phyloP scores from a whole-genome alignment of 345 rosid species.

The Arabis hirsuta region DNA sequence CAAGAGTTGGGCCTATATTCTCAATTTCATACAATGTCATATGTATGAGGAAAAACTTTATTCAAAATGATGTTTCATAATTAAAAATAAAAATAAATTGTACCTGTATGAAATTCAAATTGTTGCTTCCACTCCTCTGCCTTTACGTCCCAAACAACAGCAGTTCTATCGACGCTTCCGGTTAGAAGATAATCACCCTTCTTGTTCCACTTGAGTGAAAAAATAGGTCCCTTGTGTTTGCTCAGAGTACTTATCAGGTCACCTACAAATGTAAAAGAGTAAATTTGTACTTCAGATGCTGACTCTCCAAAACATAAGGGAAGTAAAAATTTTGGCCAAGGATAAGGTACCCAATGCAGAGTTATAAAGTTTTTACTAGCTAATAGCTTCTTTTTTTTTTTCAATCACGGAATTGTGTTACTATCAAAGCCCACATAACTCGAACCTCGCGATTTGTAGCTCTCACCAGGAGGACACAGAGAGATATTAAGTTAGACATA shows the following conservation, averaged over 20 bases:
- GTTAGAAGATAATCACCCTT: slow-evolving; percentile 98
- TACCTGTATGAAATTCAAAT: slow-evolving; percentile 92
- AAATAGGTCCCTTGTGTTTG: slow-evolving; percentile 96
- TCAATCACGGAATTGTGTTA: not conserved
- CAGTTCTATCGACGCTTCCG: slow-evolving; percentile 96
- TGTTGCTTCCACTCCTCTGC: slow-evolving; percentile 95
- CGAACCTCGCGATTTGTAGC: slow-evolving; percentile 10
- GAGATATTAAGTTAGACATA: not conserved
- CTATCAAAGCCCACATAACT: slow-evolving; percentile 19
- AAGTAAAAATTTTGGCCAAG: not conserved
- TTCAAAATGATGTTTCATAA: slow-evolving; percentile 2
- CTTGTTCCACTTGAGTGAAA: slow-evolving; percentile 99
- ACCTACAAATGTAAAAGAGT: slow-evolving; percentile 50
- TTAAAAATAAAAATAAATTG: not conserved
- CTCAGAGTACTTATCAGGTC: slow-evolving; percentile 81
- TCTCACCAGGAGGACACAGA: slow-evolving; percentile 1
- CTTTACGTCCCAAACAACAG: slow-evolving; percentile 98
- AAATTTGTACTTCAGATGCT: not conserved
- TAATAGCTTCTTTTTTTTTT: slow-evolving; percentile 3
- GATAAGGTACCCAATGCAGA: slow-evolving; percentile 4
- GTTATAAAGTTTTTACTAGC: slow-evolving; percentile 4
- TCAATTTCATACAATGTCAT: slow-evolving; percentile 16
- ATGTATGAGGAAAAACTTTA: not conserved
- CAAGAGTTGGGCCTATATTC: slow-evolving; percentile 87
- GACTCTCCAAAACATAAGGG: slow-evolving; percentile 16